A percentile compares a stretch with the other conserved stretches of the same genome.
Conservation (phyloP, 2,329 filamentous ascomycete species). For the Microsporum canis region DNA sequence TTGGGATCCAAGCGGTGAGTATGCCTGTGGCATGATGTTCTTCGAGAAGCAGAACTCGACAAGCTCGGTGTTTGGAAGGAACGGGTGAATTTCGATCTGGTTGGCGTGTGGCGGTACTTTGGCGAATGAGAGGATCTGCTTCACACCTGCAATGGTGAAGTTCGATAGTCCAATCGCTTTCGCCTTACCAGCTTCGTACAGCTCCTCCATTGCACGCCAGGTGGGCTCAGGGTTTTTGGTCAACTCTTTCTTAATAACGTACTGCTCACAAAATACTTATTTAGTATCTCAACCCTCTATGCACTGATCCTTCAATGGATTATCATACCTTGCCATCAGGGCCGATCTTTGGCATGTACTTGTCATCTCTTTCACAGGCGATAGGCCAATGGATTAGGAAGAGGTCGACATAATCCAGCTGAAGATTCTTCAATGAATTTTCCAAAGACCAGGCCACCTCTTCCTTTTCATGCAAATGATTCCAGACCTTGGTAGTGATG, state of each 20-base stretch:
- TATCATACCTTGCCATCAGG: conserved; percentile 40
- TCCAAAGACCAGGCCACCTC: conserved; percentile 48
- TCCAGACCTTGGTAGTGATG: conserved; percentile 58
- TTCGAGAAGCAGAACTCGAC: conserved; percentile 39
- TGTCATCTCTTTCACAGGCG: conserved; percentile 40
- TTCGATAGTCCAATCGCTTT: conserved; percentile 54
- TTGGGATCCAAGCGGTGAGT: conserved; percentile 50
- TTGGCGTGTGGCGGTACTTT: conserved; percentile 39
- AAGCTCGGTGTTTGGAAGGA: conserved; percentile 42
- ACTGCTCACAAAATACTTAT: conserved; percentile 41
- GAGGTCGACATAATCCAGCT: conserved; percentile 56
- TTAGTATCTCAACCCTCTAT: conserved; percentile 13
- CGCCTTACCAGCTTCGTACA: conserved; percentile 47
- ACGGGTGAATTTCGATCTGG: conserved; percentile 44
- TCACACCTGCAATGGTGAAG: conserved; percentile 13
- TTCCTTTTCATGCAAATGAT: conserved; percentile 46
- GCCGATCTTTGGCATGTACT: conserved; percentile 37
- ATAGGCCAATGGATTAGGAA: conserved; percentile 59
- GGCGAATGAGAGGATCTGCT: conserved; percentile 16
- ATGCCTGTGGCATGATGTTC: conserved; percentile 44
- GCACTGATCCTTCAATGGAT: not conserved
- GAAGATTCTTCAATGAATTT: conserved; percentile 51
- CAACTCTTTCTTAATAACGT: conserved; percentile 52
- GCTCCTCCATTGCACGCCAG: conserved; percentile 56
- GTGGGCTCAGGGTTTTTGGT: conserved; percentile 53